Base-by-base conservation (phyloP, 805 yeast genomes). In the Kuraishia borneana region DNA sequence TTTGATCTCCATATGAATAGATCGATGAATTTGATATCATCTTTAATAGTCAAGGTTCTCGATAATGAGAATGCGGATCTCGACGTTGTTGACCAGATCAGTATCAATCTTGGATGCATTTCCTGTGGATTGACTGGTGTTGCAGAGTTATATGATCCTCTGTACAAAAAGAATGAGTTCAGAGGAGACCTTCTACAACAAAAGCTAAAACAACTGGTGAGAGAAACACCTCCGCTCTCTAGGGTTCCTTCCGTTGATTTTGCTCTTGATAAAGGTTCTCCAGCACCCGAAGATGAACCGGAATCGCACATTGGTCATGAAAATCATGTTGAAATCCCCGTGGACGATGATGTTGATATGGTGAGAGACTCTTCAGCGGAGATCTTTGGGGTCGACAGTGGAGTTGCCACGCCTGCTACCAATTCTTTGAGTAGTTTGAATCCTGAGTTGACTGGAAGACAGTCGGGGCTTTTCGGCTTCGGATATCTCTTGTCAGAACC, bases 71-170 rank as follows among this genome's bases (percentile, higher is more conserved):
- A 12, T 12, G 8, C 30, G 8, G 17, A 8, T 4, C 22, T 36
- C 5, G 36, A 22, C 12, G 25, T 32, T 4, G 23, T 36, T 5
- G 41, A 40, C 25, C 32, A 32, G 19, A 48, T 83, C 13, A 61
- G 72, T 18, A 69, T 67, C 40, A 66, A 70, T 43, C 57, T 82
- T 19, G 56, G 74, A 7, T 74, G 72, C 33, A 49, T 83, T 31
- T 65, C 81, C 0, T 73, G 76, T 38, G 58, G 75, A 0, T 42
- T 76, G 5, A 74, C 88, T 20, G 94, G 94, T n/a, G 56, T 73
- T 7, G 65, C 92, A 17, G 60, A 63, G 33, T 55, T 83, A 31
- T 68, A 79, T 42, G 94, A 82, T 47, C 80, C 88, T 0, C 72
- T 75, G 7, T 76, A 65, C 42, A 66, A 68, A 14, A 38, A 25